Percentiles rank a stretch among this genome's conserved stretches.
Conservation (phyloP, 2,329 filamentous ascomycete genomes). For the Neonectria faginata region DNA sequence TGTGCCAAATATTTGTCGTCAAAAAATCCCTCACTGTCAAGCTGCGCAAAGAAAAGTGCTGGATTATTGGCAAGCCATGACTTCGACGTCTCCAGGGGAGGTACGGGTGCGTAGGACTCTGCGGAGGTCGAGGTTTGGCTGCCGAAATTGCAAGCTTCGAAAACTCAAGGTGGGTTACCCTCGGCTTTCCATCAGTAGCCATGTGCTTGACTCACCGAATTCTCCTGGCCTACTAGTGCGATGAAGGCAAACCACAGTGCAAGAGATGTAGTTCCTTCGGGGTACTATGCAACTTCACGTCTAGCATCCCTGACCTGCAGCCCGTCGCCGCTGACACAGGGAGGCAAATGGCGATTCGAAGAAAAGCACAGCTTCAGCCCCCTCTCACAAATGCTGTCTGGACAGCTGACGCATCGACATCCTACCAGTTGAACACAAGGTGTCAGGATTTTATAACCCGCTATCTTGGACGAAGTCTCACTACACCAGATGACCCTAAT, state of each 20-base stretch:
- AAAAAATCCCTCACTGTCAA: background rate
- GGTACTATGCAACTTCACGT: constrained; percentile 57
- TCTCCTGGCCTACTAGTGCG: constrained; percentile 52
- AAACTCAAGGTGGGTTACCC: constrained; percentile 57
- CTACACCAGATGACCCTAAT: constrained; percentile 51
- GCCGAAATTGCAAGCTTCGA: constrained; percentile 63
- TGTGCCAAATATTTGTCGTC: too few species aligned
- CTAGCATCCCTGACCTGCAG: constrained; percentile 53
- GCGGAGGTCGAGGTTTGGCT: constrained; percentile 59
- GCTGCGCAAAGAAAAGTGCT: background rate
- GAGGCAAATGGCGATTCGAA: constrained; percentile 31
- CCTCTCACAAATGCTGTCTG: constrained; percentile 50
- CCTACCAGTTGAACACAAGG: constrained; percentile 52
- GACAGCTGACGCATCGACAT: constrained; percentile 47
- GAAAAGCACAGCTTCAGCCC: constrained; percentile 38
- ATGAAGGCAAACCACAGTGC: constrained; percentile 59
- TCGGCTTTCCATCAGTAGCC: background rate
- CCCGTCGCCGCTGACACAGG: constrained; percentile 44
- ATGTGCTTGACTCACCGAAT: background rate
- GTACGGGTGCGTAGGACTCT: background rate
- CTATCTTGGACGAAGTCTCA: constrained; percentile 54
- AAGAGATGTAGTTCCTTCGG: constrained; percentile 57
- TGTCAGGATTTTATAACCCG: constrained; percentile 57
- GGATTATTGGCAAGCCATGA: constrained; percentile 15
- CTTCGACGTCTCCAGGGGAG: background rate